Evolutionary conservation across 2,329 filamentous ascomycete genomes (phyloP).

Genomic region (Aspergillus sp.): DNA sequence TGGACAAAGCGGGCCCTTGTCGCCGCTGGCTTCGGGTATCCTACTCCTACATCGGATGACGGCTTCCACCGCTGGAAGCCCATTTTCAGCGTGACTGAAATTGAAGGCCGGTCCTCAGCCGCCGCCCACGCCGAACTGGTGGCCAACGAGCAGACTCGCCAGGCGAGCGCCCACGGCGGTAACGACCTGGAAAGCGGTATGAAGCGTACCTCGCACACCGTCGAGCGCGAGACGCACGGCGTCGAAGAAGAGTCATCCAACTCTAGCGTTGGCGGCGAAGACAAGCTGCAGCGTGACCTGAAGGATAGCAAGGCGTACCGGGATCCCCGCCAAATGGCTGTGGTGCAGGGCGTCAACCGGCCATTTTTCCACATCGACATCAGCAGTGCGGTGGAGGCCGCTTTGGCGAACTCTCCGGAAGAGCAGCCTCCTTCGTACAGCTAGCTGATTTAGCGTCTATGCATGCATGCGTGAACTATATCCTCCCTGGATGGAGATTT

Average conservation of each 20-base stretch:
- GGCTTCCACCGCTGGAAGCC: constrained; percentile 76
- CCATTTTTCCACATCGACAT: constrained; percentile 94
- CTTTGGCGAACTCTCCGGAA: constrained; percentile 72
- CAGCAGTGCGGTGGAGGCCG: constrained; percentile 83
- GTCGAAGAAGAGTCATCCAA: constrained; percentile 32
- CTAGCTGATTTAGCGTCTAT: not conserved
- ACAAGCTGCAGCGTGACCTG: constrained; percentile 47
- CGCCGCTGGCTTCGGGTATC: constrained; percentile 85
- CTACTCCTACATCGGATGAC: constrained; percentile 56
- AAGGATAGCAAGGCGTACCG: constrained; percentile 50
- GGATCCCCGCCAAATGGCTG: constrained; percentile 50
- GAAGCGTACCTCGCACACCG: constrained; percentile 29
- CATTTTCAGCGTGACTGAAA: constrained; percentile 91
- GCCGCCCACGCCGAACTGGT: constrained; percentile 66
- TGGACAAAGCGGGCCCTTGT: constrained; percentile 92
- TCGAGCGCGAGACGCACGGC: constrained; percentile 31
- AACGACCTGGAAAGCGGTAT: constrained; percentile 34
- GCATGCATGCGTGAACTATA: not conserved
- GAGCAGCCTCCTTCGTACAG: constrained; percentile 7
- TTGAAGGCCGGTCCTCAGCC: constrained; percentile 70
- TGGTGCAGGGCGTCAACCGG: constrained; percentile 81
- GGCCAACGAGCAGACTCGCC: constrained; percentile 55
- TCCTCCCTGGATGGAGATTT: not conserved
- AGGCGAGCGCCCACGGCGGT: constrained; percentile 17
- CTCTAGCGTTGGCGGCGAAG: constrained; percentile 30